Evolutionary conservation across 1,284 basidiomycete species (phyloP), one percentile per base, ranked within the genome.

Genomic region (Austroboletus novae-zelandiae): DNA sequence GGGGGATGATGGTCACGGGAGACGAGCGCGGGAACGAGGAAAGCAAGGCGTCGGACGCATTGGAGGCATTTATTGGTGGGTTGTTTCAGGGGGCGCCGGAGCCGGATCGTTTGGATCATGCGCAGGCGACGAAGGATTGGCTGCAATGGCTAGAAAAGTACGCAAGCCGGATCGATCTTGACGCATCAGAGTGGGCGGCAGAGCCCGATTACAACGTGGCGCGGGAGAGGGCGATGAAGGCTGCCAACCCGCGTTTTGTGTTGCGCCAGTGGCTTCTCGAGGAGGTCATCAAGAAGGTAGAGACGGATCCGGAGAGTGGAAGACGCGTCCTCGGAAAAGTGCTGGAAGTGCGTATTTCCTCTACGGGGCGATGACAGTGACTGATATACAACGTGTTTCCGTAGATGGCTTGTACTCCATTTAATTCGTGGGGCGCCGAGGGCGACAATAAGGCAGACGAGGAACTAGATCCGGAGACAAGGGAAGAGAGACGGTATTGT

Each of bases 191-290:
- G 30, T 66, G 72, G 48, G 58, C 57, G 43, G 56, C 50, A 20
- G 71, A 74, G 48, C 53, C 56, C 6, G 69, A 74, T 49, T 67
- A 71, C 18, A 75, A 78, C 43, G 63, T 53, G 1, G 69, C 70
- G 54, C 69, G 84, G 46, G 70, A 72, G 57, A 66, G 56, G 23
- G 80, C 67, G 18, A 74, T 78, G 68, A 74, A 71, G 50, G 65
- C 55, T 10, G 81, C 76, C 18, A 97, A 98, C 62, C 94, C 94
- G 14, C 77, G 92, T 29, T 97, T 98, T 68, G 83, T 95, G 35
- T 71, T 97, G 52, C 76, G 94, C 51, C 94, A 97, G 70, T 97
- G 94, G 94, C 73, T 97, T 4, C 75, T 98, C 27, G 93, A 97
- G 63, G 93, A 97, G 63, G 83, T 91, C 27, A 95, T 95, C 64